Evolutionary conservation across 108 stramenopile genomes (phyloP), one percentile per base, ranked within the genome.

Genomic region (Fragilaria crotonensis): DNA sequence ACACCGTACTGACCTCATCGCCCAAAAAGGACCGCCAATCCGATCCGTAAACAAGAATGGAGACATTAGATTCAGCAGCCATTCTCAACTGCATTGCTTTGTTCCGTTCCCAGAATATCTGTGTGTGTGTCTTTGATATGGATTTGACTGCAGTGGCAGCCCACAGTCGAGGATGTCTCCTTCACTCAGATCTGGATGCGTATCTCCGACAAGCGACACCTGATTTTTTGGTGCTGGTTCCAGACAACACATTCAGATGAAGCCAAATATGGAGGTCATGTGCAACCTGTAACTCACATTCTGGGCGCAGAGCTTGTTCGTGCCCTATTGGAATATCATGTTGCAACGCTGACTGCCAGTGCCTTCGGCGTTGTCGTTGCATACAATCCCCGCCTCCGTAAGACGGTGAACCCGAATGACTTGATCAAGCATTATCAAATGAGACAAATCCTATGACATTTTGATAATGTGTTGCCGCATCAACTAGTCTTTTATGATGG

Each of bases 211-310:
- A 69, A 28, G 68, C 61, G 2, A 62, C 56, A 0, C 54, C 30
- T 14, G 60, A 33, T 0, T 69, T 69, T 58, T 48, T 57, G 23
- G 29, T n/a, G 47, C 30, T 69, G 45, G 61, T 69, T 31, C 61
- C 68, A 30, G 19, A 25, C 68, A 25, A 69, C 68, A 0, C 68
- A 69, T 49, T 69, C 68, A 0, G 68, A 69, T 51, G 68, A 69
- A 50, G 61, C 55, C 20, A 55, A 69, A 49, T 69, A 57, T 57
- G 47, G 47, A 26, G 48, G 21, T n/a, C 26, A 27, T 18, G 46
- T 69, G 0, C 54, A 50, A 33, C 60, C 32, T 25, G 54, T 56
- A 20, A 69, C 68, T 7, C 70, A 64, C 46, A 71, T 71, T 26
- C 30, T 71, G 1, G 70, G 70, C 3, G 32, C 22, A 0, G 70